Base-by-base conservation (phyloP, 371 early-diverging fungal genomes). In the Blakeslea trispora region DNA sequence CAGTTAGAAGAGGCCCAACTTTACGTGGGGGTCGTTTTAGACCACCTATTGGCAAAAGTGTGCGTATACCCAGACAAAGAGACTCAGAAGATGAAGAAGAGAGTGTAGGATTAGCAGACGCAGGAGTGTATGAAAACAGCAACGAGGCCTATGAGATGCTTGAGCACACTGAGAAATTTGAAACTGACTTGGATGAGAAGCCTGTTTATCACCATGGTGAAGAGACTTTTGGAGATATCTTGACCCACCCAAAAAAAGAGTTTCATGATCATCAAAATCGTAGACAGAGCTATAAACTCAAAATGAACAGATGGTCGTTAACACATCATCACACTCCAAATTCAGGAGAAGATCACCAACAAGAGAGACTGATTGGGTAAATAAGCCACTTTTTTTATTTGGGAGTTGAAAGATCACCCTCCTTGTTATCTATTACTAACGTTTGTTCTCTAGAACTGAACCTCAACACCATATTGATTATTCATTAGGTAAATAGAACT, bases 141-240 rank as follows among this genome's bases (percentile, higher is more conserved):
- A 24, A 35, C 14, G 44, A 54, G 23, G 44, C 37, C 14, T 37
- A 54, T 5, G 47, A 59, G 37, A 51, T 13, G 13, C 17, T 39
- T 6, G 53, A 40, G 35, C 45, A 34, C 45, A 61, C 23, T 23
- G 57, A 63, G 52, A 63, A 63, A 24, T 5, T 63, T 3, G 63
- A 63, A 46, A 57, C 63, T 10, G 58, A 63, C 34, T 32, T 47
- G 22, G 14, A 41, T 22, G 63, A 45, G 21, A 63, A 53, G 32
- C 63, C 63, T 10, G 15, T 42, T 0, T 77, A 74, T 53, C 66
- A 72, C 17, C 77, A 77, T 42, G 72, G 72, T 17, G 68, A 72
- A 9, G 75, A 78, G 23, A 78, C 79, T 13, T 73, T 73, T 64
- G 78, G 75, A 22, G 75, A 78, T 47, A 54, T 75, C 9, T 47